These are phyloP conservation scores for Hanseniaspora gamundiae DNA, from an alignment of 1,139 yeast genomes.

Conservation along the genomic window DNA sequence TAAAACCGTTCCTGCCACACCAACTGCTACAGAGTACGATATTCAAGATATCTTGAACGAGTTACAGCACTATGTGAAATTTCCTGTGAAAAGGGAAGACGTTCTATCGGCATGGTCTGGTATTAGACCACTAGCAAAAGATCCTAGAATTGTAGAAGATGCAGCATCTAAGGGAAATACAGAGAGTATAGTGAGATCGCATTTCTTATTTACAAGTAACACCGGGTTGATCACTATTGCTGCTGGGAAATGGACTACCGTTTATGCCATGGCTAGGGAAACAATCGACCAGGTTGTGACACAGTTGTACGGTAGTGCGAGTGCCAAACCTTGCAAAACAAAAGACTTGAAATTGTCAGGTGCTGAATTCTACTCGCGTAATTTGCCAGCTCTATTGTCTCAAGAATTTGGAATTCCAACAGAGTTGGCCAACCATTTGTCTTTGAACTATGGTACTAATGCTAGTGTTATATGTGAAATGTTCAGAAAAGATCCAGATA, in stretches of 20 bases:
- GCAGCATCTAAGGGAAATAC: constrained; percentile 37
- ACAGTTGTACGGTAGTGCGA: constrained; percentile 26
- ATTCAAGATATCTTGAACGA: constrained; percentile 81
- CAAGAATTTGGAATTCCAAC: constrained; percentile 70
- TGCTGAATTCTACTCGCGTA: constrained; percentile 58
- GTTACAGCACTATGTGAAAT: constrained; percentile 77
- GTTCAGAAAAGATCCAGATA: constrained; percentile 39
- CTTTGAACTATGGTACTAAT: constrained; percentile 83
- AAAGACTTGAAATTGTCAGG: constrained; percentile 58
- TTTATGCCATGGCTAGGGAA: constrained; percentile 96
- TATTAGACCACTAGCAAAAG: constrained; percentile 86
- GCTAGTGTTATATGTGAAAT: constrained; percentile 68
- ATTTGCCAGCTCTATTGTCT: constrained; percentile 67
- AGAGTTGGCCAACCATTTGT: constrained; percentile 68
- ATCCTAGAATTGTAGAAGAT: constrained; percentile 48
- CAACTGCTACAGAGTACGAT: constrained; percentile 81
- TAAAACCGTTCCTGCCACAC: constrained; percentile 66
- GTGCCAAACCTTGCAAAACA: constrained; percentile 49
- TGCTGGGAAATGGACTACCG: constrained; percentile 98
- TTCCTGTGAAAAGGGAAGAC: constrained; percentile 82
- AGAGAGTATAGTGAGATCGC: constrained; percentile 85
- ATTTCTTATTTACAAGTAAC: constrained; percentile 59
- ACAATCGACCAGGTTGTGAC: constrained; percentile 68
- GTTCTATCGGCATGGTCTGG: constrained; percentile 96
- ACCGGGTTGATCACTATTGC: constrained; percentile 78